Evolutionary conservation across 2,329 filamentous ascomycete genomes (phyloP).

Genomic region (Phyllosticta citriasiana): DNA sequence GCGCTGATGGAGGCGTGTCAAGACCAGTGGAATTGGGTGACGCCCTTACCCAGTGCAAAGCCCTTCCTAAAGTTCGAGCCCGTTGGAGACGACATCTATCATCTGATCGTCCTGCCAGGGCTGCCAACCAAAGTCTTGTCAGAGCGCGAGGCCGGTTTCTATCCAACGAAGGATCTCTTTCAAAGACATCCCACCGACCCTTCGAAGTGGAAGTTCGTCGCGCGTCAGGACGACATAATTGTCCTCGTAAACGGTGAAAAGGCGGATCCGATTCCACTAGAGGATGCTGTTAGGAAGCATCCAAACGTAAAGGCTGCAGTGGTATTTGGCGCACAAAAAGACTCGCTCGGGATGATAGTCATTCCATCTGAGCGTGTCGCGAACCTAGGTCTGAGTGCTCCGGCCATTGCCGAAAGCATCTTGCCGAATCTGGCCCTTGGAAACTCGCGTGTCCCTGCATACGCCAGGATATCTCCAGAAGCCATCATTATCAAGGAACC

Average conservation of each 20-base stretch:
- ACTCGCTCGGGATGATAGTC: background rate
- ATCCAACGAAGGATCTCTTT: slow-evolving; percentile 30
- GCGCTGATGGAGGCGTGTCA: slow-evolving; percentile 53
- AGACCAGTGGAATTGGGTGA: slow-evolving; percentile 51
- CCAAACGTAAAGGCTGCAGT: slow-evolving; percentile 43
- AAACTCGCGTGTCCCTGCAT: background rate
- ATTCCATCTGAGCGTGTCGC: background rate
- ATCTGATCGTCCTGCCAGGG: slow-evolving; percentile 19
- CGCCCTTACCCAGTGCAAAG: slow-evolving; percentile 29
- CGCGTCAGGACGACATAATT: background rate
- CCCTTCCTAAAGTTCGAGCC: slow-evolving; percentile 18
- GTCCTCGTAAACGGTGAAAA: slow-evolving; percentile 8
- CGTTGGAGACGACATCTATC: background rate
- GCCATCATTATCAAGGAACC: background rate
- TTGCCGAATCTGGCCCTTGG: background rate
- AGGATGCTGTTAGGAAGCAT: background rate
- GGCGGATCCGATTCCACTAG: slow-evolving; percentile 1
- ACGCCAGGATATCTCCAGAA: background rate
- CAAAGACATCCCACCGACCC: background rate
- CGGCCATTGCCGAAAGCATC: background rate
- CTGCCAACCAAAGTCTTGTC: slow-evolving; percentile 22
- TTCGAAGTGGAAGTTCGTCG: background rate
- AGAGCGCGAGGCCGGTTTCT: slow-evolving; percentile 32
- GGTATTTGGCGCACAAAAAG: slow-evolving; percentile 38
- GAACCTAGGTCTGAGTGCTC: background rate